Percentiles rank a stretch among this genome's conserved stretches.
Conservation (phyloP, 148 eudicot species). For the Vaccinium macrocarpon region DNA sequence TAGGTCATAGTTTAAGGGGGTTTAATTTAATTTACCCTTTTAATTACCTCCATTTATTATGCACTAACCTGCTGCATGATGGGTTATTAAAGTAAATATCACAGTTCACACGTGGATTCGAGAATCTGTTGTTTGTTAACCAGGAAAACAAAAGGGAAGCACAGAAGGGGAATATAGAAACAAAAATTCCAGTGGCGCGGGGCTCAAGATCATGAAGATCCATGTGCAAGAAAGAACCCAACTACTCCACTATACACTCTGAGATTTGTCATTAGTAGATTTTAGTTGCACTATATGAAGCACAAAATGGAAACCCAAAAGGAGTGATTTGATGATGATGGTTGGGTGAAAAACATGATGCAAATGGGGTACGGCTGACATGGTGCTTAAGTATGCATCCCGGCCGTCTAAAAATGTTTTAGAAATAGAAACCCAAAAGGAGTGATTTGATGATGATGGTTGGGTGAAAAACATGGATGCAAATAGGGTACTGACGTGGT, state of each 20-base stretch:
- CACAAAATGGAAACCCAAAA: not conserved
- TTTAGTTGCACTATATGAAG: not conserved
- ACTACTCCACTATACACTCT: slow-evolving; percentile 19
- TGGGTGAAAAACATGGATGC: not conserved
- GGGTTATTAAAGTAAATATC: not conserved
- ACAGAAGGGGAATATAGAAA: slow-evolving; percentile 1
- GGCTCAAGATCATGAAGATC: slow-evolving; percentile 36
- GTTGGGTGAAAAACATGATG: not conserved
- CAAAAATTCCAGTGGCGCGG: slow-evolving; percentile 8
- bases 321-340: not conserved
- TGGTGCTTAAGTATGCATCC: too few species aligned
- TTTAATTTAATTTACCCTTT: too few species aligned
- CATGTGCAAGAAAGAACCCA: slow-evolving; percentile 31
- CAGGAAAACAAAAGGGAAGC: not conserved
- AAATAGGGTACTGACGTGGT: too few species aligned
- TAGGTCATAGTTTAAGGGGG: too few species aligned
- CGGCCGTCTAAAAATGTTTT: too few species aligned
- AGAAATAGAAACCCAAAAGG: not conserved
- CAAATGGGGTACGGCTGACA: too few species aligned
- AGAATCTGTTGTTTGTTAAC: not conserved
- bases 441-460: not conserved
- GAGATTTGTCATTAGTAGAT: slow-evolving; percentile 25
- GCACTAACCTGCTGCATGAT: not conserved
- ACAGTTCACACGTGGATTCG: not conserved
- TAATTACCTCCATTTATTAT: not conserved